These are phyloP conservation scores for Suhomyces sp. DNA, from an alignment of 805 yeast species.

Conservation along the genomic window DNA sequence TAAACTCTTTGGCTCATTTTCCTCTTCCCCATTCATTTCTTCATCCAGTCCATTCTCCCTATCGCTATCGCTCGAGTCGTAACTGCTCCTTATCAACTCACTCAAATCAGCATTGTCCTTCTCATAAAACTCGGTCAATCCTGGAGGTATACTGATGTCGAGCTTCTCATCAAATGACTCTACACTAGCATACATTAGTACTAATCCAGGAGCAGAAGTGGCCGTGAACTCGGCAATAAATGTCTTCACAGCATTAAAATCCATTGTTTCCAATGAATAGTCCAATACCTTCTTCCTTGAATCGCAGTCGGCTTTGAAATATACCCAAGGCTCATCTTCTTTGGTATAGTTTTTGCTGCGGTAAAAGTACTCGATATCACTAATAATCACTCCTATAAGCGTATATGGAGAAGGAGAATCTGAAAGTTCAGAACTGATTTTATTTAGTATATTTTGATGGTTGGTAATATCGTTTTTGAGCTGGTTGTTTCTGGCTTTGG, in stretches of 20 bases:
- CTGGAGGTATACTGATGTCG: slow-evolving; percentile 6
- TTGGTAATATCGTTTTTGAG: slow-evolving; percentile 17
- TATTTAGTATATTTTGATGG: slow-evolving; percentile 16
- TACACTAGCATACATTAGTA: slow-evolving; percentile 19
- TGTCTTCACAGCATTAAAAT: slow-evolving; percentile 18
- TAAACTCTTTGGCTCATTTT: background rate
- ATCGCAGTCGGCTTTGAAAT: slow-evolving; percentile 10
- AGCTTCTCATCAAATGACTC: slow-evolving; percentile 6
- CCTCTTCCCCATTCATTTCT: slow-evolving; percentile 1
- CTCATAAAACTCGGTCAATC: slow-evolving; percentile 14
- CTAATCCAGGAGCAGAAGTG: slow-evolving; percentile 10
- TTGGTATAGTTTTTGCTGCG: slow-evolving; percentile 10
- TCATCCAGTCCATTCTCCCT: slow-evolving; percentile 5
- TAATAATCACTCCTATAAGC: slow-evolving; percentile 30
- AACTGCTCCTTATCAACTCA: background rate
- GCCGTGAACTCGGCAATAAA: slow-evolving; percentile 13
- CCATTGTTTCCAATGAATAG: slow-evolving; percentile 17
- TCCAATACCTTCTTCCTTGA: slow-evolving; percentile 12
- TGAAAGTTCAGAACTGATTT: slow-evolving; percentile 2
- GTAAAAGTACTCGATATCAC: slow-evolving; percentile 29
- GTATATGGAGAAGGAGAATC: slow-evolving; percentile 18
- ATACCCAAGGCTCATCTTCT: slow-evolving; percentile 21
- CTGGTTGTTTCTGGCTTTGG: slow-evolving; percentile 14
- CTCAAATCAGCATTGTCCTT: slow-evolving; percentile 13
- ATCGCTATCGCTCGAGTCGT: background rate